Base-by-base conservation (phyloP, 2,329 filamentous ascomycete genomes). In the Colletotrichum echinochloae region DNA sequence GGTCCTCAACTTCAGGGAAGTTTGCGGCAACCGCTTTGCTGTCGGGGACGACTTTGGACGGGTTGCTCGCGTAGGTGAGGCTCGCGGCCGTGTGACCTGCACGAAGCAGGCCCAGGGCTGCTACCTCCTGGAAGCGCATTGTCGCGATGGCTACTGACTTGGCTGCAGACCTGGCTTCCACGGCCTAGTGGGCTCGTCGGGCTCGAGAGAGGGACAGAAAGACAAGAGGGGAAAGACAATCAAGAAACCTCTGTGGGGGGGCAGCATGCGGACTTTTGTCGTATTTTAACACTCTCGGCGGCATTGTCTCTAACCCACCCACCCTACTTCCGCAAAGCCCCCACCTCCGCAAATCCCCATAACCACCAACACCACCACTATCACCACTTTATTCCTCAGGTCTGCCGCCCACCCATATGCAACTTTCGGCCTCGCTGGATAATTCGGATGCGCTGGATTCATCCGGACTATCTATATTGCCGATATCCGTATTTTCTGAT, bases 21-120 rank as follows among this genome's bases (percentile, higher is more conserved):
- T 70, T 69, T 30, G 66, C 71, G 11, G 76, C 73, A 1, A 77
- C 75, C 1, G 73, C 65, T 6, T 74, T 60, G 3, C 60, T 63
- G 41, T 79, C 77, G 4, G 71, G 76, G 5, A 73, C 39, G 1
- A 77, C 65, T 2, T 63, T 37, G 0, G 60, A 74, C n/a, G 76
- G 77, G 59, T 79, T 79, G 26, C 74, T 64, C 23, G 76, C 75
- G 23, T 79, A 79, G 3, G 68, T 66, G 20, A 74, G 60, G 48
- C 74, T 67, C 5, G 74, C 76, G 2, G 66, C 35, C 2, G 64
- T 71, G 46, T 77, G 44, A 44, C 74, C 70, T 14, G 66, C 73
- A 7, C 63, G 74, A 1, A 76, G 49, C 6, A 78, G 68, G 11
- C 69, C 72, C 5, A 67, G 28, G 12, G 60, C 41, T 37, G 51